Evolutionary conservation across 2,329 filamentous ascomycete species (phyloP).

Genomic region (Curvularia sp.): DNA sequence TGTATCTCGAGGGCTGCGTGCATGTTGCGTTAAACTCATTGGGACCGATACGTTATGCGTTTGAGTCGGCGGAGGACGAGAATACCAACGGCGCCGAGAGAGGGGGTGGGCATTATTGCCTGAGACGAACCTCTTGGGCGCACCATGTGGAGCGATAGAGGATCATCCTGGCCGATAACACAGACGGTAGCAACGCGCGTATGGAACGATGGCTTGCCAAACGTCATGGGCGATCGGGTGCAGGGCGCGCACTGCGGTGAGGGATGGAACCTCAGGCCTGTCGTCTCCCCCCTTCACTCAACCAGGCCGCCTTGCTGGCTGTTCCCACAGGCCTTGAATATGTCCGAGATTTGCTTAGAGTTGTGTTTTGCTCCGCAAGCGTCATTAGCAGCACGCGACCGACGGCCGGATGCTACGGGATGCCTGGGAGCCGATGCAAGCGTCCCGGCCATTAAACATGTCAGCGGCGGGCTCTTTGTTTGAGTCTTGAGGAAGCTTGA

Average conservation of each 20-base stretch:
- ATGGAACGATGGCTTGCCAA: slow-evolving; percentile 12
- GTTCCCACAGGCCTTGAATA: not conserved
- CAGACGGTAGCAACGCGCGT: slow-evolving; percentile 15
- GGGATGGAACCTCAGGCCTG: slow-evolving; percentile 13
- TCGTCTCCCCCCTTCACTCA: slow-evolving; percentile 5
- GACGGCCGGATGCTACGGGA: slow-evolving; percentile 14
- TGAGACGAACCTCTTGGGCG: slow-evolving; percentile 20
- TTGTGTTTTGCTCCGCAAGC: slow-evolving; percentile 4
- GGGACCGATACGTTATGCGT: slow-evolving; percentile 13
- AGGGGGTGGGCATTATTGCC: slow-evolving; percentile 7
- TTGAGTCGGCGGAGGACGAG: slow-evolving; percentile 7
- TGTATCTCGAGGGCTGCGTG: slow-evolving; percentile 9
- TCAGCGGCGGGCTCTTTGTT: slow-evolving; percentile 25
- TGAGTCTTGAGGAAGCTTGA: slow-evolving; percentile 37
- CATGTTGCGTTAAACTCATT: slow-evolving; percentile 13
- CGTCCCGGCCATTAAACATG: slow-evolving; percentile 25
- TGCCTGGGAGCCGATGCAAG: slow-evolving; percentile 19
- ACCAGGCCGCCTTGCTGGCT: not conserved
- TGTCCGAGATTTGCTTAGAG: not conserved
- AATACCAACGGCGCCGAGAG: slow-evolving; percentile 4
- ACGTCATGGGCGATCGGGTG: slow-evolving; percentile 4
- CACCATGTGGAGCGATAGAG: slow-evolving; percentile 14
- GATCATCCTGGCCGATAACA: slow-evolving; percentile 13
- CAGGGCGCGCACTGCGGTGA: slow-evolving; percentile 13
- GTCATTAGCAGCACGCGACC: slow-evolving; percentile 10